Evolutionary conservation across 1,284 basidiomycete species (phyloP), one percentile per base, ranked within the genome.

Genomic region (Malassezia sp.): DNA sequence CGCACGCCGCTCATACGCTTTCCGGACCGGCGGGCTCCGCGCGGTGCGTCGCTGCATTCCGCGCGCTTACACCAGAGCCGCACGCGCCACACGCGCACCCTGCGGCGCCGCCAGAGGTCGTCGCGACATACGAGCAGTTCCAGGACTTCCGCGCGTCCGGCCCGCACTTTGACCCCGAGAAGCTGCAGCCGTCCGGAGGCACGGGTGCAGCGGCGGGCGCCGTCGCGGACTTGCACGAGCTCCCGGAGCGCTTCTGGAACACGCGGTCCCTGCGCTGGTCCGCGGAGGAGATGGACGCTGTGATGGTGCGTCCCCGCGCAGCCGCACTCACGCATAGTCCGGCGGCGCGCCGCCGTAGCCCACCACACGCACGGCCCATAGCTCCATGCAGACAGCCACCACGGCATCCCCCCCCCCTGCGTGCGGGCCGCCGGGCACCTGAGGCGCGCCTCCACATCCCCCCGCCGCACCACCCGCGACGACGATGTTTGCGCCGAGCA

Each of bases 131-230:
- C 52, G 39, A 48, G 22, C 54, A 63, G 20, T 70, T 68, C 44
- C 58, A 61, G 30, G 45, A 68, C 42, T 47, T 59, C 15, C 59
- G 57, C 22, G 31, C 49, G 6, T 57, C 57, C 10, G 67, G 67
- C 23, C 67, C 67, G 2, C 67, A 70, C 33, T 70, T 67, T 41
- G 42, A 67, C 42, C 59, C 65, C 0, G 57, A 59, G 6, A 67
- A 67, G 34, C 45, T 67, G 10, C 23, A 56, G 37, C 27, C 27
- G 22, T 22, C 14, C 18, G 31, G 22, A 6, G 43, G 23, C 10
- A 24, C 21, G 11, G 17, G 17, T 10, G 22, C 24, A 6, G 38
- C 23, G 1, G 15, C 14, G 18, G 12, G 12, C 14, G 22, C 22
- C 27, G 31, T 5, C 11, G 12, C 30, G 3, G 20, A 31, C 14